Conservation (phyloP, 208 protist species). For the Lotmaria passim region DNA sequence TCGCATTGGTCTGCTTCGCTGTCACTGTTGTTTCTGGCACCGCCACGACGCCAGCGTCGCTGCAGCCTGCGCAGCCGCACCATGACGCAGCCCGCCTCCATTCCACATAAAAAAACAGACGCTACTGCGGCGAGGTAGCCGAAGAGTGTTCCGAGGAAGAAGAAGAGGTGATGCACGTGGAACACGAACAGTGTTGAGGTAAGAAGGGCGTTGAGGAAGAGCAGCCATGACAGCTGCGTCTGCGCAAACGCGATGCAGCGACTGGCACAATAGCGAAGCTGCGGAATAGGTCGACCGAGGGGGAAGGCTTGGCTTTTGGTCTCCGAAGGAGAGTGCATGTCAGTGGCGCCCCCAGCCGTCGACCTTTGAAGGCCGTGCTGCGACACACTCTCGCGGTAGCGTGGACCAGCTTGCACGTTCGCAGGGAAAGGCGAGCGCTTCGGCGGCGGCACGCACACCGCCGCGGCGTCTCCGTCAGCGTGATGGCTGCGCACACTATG, state of each 20-base stretch:
- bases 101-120: conserved; percentile 37
- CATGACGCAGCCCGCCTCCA: conserved; percentile 27
- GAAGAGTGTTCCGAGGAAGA: conserved; percentile 25
- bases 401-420: neutral
- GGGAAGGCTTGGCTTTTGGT: neutral
- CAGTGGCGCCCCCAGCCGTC: neutral
- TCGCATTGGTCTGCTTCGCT: neutral
- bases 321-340: neutral
- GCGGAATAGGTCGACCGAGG: neutral
- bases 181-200: conserved; percentile 22
- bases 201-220: conserved; percentile 23
- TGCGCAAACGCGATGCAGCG: conserved; percentile 8
- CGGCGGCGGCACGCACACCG: conserved; percentile 4
- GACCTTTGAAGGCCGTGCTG: too few species aligned
- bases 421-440: neutral
- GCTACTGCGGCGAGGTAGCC: conserved; percentile 39
- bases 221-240: conserved; percentile 27
- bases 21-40: neutral
- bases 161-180: conserved; percentile 41
- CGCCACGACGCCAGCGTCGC: neutral
- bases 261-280: conserved; percentile 1
- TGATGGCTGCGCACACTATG: neutral
- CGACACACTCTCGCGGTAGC: conserved; percentile 3
- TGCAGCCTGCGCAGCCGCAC: conserved; percentile 16
- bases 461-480: neutral